These are phyloP conservation scores for Aspergillus oerlinghausenensis DNA, from an alignment of 2,329 filamentous ascomycete species.

Conservation along the genomic window DNA sequence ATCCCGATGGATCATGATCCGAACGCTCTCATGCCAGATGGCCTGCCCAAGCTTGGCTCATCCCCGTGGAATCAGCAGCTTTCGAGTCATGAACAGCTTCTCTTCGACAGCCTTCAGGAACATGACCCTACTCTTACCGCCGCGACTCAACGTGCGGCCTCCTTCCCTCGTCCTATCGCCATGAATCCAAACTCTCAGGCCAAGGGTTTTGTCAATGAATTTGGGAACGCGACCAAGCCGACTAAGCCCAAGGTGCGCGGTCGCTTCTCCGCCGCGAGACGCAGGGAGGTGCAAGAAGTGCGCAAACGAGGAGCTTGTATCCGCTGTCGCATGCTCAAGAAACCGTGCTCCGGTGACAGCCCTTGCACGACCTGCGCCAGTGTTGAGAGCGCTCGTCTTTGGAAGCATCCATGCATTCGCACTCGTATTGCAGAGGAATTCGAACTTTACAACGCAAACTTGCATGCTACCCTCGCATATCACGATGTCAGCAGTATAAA, in stretches of 20 bases:
- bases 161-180: constrained; percentile 40
- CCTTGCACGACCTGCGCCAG: constrained; percentile 56
- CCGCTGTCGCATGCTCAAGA: constrained; percentile 61
- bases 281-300: constrained; percentile 57
- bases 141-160: constrained; percentile 35
- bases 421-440: constrained; percentile 57
- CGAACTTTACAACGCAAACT: constrained; percentile 51
- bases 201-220: constrained; percentile 39
- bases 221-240: constrained; percentile 37
- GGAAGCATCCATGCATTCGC: constrained; percentile 57
- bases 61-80: constrained; percentile 32
- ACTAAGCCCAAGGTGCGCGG: constrained; percentile 48
- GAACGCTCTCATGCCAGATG: constrained; percentile 21
- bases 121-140: constrained; percentile 37
- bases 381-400: constrained; percentile 57
- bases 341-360: constrained; percentile 57
- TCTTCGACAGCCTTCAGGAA: constrained; percentile 38
- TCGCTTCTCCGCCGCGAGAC: constrained; percentile 52
- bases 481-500: constrained; percentile 48
- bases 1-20: constrained; percentile 32
- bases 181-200: constrained; percentile 39
- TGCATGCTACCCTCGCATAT: constrained; percentile 51
- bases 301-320: constrained; percentile 59
- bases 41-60: constrained; percentile 23
- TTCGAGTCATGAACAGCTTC: constrained; percentile 35